Conservation (phyloP, 2,329 filamentous ascomycete species). For the Fusarium sp. region DNA sequence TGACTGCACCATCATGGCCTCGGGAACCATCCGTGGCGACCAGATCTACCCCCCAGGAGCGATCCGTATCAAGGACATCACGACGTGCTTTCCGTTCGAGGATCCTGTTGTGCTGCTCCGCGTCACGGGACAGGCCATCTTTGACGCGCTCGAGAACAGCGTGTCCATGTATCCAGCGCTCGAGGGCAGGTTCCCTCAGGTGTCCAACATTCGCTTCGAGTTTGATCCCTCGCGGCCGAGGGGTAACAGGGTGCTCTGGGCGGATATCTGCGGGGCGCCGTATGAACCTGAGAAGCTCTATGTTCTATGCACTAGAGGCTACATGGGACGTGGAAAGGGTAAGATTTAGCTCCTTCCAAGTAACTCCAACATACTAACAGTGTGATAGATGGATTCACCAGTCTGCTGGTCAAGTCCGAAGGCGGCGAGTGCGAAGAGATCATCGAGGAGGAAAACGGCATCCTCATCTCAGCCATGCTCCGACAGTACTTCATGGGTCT, state of each 20-base stretch:
- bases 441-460: conserved; percentile 87
- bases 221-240: conserved; percentile 74
- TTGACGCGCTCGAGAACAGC: conserved; percentile 86
- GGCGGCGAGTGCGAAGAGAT: conserved; percentile 83
- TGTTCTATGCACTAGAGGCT: conserved; percentile 82
- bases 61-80: conserved; percentile 82
- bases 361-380: conserved; percentile 26
- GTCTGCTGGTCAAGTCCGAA: conserved; percentile 79
- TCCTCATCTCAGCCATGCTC: conserved; percentile 86
- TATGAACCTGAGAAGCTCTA: conserved; percentile 75
- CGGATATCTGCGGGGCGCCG: conserved; percentile 70
- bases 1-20: conserved; percentile 86
- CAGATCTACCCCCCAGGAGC: conserved; percentile 88
- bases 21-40: conserved; percentile 88
- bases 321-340: conserved; percentile 87
- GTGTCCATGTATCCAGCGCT: conserved; percentile 84
- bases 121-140: conserved; percentile 77
- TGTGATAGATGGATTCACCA: conserved; percentile 76
- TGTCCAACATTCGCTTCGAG: conserved; percentile 83
- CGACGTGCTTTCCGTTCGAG: conserved; percentile 92
- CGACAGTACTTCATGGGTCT: conserved; percentile 92
- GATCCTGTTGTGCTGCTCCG: conserved; percentile 86
- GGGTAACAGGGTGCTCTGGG: conserved; percentile 72
- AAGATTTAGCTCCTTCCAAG: neutral
- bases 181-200: conserved; percentile 87